phyloP scores from a whole-genome alignment of 1,139 yeast genomes.

The Pneumocystis wakefieldiae region DNA sequence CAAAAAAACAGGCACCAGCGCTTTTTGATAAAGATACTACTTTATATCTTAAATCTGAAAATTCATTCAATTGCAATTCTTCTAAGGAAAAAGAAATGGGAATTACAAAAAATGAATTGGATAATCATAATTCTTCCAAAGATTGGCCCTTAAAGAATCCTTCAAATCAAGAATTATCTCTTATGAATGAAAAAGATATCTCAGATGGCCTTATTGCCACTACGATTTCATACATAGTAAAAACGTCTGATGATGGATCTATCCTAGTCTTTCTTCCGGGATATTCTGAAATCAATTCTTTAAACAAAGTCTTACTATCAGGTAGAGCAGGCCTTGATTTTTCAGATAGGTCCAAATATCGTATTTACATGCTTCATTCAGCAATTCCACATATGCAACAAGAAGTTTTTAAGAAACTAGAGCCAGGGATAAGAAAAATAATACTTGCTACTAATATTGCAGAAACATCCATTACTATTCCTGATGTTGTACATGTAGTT shows the following conservation, averaged over 20 bases:
- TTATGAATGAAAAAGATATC: constrained; percentile 10
- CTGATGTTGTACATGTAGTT: constrained; percentile 69
- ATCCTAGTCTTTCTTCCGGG: constrained; percentile 67
- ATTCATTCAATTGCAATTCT: background rate
- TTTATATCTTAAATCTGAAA: constrained; percentile 4
- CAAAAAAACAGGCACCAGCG: constrained; percentile 2
- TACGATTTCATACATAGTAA: constrained; percentile 5
- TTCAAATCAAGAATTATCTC: constrained; percentile 2
- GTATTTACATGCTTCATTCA: constrained; percentile 54
- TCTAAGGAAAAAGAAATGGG: constrained; percentile 6
- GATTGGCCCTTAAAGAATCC: constrained; percentile 3
- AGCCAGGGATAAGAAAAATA: constrained; percentile 41
- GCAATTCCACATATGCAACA: constrained; percentile 54
- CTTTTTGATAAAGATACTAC: constrained; percentile 4
- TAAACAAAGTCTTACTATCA: constrained; percentile 43
- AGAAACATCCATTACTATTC: constrained; percentile 62
- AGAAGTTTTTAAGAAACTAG: constrained; percentile 43
- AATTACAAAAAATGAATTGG: constrained; percentile 6
- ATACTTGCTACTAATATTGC: constrained; percentile 67
- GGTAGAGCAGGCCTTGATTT: constrained; percentile 37
- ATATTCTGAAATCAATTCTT: constrained; percentile 56
- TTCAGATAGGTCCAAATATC: constrained; percentile 39
- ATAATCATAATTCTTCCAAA: constrained; percentile 4
- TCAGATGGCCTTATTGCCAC: constrained; percentile 10
- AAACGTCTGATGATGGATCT: constrained; percentile 24